Evolutionary conservation across 2,329 filamentous ascomycete species (phyloP).

Genomic region (Ilyonectria mors-panacis): DNA sequence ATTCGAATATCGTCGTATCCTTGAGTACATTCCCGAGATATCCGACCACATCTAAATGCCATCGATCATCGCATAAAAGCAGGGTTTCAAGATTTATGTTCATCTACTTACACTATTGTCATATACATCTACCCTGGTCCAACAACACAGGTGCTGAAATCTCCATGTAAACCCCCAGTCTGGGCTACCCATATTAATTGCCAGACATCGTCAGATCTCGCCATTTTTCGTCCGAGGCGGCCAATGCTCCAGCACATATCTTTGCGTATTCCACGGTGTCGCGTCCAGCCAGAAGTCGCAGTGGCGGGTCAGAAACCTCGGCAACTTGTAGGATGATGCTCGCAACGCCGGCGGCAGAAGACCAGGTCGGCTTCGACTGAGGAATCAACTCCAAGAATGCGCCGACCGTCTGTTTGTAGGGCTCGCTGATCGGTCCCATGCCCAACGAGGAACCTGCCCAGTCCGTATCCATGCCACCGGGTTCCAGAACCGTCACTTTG

Average conservation of each 20-base stretch:
- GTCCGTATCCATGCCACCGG: slow-evolving; percentile 57
- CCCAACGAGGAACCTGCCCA: slow-evolving; percentile 54
- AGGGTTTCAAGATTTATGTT: neutral
- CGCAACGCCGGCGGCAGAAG: slow-evolving; percentile 44
- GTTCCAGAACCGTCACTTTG: slow-evolving; percentile 56
- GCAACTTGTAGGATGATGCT: slow-evolving; percentile 47
- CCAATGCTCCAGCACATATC: slow-evolving; percentile 34
- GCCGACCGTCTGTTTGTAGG: slow-evolving; percentile 52
- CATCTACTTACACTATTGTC: neutral
- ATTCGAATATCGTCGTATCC: too few species aligned
- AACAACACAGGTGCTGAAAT: neutral
- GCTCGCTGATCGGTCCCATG: slow-evolving; percentile 47
- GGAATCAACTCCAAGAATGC: slow-evolving; percentile 40
- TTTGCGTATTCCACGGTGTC: slow-evolving; percentile 46
- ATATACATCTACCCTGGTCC: neutral
- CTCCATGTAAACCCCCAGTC: too few species aligned
- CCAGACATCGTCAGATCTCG: slow-evolving; percentile 18
- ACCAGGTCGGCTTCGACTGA: slow-evolving; percentile 18
- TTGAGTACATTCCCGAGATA: neutral
- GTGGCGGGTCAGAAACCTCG: slow-evolving; percentile 45
- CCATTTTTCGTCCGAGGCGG: slow-evolving; percentile 50
- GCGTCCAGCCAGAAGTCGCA: slow-evolving; percentile 49
- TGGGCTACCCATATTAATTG: neutral
- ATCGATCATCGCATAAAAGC: too few species aligned
- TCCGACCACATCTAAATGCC: too few species aligned